phyloP scores from a whole-genome alignment of 352 stramenopile genomes.

The Phytophthora sojae region DNA sequence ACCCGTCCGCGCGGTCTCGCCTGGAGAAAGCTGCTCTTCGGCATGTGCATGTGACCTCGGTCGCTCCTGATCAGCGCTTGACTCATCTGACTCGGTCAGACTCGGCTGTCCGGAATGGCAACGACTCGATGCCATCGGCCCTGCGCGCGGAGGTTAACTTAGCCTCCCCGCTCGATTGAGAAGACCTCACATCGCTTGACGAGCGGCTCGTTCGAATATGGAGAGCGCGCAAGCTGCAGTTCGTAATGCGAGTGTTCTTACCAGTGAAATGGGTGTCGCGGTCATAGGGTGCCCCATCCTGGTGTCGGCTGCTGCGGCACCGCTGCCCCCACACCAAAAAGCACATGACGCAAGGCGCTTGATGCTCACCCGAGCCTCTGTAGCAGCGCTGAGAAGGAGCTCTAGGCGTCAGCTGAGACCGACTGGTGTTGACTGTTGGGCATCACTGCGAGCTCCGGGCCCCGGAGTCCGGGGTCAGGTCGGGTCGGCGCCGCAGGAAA shows the following conservation, averaged over 20 bases:
- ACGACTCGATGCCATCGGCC: too few relatives aligned
- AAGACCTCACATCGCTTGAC: too few relatives aligned
- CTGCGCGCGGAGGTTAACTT: too few relatives aligned
- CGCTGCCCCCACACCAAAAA: not conserved
- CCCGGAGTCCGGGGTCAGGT: too few relatives aligned
- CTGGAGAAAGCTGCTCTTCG: too few relatives aligned
- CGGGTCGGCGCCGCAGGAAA: conserved; percentile 14
- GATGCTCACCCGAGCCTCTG: not conserved
- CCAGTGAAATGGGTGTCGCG: conserved; percentile 9
- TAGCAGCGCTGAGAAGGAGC: too few relatives aligned
- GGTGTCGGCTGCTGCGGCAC: not conserved
- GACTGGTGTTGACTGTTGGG: not conserved
- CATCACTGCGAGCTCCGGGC: not conserved
- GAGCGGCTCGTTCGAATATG: too few relatives aligned
- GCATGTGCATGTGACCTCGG: too few relatives aligned
- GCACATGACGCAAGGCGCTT: too few relatives aligned
- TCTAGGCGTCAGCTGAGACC: not conserved
- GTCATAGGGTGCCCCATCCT: conserved; percentile 14
- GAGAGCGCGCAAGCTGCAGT: not conserved
- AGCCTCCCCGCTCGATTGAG: too few relatives aligned
- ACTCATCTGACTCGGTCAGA: not conserved
- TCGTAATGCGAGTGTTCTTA: not conserved
- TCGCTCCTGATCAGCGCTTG: not conserved
- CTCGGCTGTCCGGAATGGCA: too few relatives aligned
- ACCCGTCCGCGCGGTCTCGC: too few relatives aligned